Conservation (phyloP, 768 basidiomycete genomes). For the Collybia mongolica region DNA sequence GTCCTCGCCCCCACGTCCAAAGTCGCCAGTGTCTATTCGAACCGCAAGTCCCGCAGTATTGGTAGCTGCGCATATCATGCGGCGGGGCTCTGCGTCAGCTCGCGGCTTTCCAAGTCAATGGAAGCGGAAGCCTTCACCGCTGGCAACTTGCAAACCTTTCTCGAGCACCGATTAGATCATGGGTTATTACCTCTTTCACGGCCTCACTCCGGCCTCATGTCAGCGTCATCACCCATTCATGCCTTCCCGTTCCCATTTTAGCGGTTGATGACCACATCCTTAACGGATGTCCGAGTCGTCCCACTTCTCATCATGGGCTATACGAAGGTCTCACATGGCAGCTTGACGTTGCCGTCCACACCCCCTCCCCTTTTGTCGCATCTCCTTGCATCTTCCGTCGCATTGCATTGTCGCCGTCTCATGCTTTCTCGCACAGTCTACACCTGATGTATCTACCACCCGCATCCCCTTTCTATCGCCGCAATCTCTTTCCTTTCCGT, state of each 20-base stretch:
- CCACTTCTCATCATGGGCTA: too few relatives aligned
- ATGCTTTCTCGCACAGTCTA: constrained; percentile 7
- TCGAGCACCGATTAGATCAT: background rate
- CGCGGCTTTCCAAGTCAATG: constrained; percentile 2
- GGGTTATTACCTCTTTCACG: background rate
- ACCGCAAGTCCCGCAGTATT: constrained; percentile 9
- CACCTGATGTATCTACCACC: constrained; percentile 8
- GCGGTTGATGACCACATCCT: background rate
- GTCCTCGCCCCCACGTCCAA: constrained; percentile 5
- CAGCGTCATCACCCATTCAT: background rate
- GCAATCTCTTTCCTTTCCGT: background rate
- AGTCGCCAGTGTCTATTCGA: constrained; percentile 5
- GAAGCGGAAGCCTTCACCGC: constrained; percentile 13
- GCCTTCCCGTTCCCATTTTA: background rate
- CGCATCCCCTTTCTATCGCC: constrained; percentile 3
- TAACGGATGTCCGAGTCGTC: background rate
- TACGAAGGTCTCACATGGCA: too few relatives aligned
- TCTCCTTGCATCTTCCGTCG: constrained; percentile 8
- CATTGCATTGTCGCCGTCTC: constrained; percentile 6
- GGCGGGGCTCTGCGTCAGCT: constrained; percentile 6
- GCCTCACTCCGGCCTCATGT: too few relatives aligned
- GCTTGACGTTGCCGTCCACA: background rate
- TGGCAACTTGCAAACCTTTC: constrained; percentile 9
- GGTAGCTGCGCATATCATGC: constrained; percentile 16
- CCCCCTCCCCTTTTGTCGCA: background rate